Percentiles rank a stretch among this genome's conserved stretches.
Conservation (phyloP, 2,329 filamentous ascomycete genomes). For the Botryotinia calthae region DNA sequence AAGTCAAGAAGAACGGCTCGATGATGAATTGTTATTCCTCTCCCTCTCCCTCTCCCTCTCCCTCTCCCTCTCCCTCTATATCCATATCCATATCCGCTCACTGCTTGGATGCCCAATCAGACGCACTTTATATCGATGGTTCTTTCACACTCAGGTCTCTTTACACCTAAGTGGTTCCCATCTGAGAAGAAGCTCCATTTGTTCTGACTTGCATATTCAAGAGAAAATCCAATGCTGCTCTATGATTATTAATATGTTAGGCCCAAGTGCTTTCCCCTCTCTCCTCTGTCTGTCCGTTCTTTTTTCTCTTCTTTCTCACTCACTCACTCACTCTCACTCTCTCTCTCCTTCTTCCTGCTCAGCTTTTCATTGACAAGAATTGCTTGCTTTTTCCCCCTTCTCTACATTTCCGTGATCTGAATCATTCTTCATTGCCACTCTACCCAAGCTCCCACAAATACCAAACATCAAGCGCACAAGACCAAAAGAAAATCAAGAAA, state of each 20-base stretch:
- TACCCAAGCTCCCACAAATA: too few relatives aligned
- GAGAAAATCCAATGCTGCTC: constrained; percentile 15
- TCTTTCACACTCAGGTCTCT: background rate
- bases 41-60: background rate
- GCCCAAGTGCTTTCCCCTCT: background rate
- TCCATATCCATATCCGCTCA: background rate
- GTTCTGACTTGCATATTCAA: constrained; percentile 16
- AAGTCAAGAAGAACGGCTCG: background rate
- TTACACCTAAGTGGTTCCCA: background rate
- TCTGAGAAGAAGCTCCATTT: constrained; percentile 3
- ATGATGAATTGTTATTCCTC: background rate
- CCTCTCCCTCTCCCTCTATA: background rate
- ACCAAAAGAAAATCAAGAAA: too few relatives aligned
- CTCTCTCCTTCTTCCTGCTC: background rate
- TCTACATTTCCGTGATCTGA: background rate
- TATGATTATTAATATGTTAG: background rate
- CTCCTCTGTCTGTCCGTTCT: background rate
- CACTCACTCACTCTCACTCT: background rate
- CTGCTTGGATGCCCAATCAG: background rate
- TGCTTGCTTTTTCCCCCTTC: background rate
- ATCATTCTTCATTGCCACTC: constrained; percentile 2
- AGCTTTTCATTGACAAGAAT: background rate
- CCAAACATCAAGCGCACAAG: too few relatives aligned
- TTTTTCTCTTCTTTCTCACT: background rate
- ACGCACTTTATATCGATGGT: background rate